These are phyloP conservation scores for Bipolaris zeicola DNA, from an alignment of 2,329 filamentous ascomycete genomes.

Conservation along the genomic window DNA sequence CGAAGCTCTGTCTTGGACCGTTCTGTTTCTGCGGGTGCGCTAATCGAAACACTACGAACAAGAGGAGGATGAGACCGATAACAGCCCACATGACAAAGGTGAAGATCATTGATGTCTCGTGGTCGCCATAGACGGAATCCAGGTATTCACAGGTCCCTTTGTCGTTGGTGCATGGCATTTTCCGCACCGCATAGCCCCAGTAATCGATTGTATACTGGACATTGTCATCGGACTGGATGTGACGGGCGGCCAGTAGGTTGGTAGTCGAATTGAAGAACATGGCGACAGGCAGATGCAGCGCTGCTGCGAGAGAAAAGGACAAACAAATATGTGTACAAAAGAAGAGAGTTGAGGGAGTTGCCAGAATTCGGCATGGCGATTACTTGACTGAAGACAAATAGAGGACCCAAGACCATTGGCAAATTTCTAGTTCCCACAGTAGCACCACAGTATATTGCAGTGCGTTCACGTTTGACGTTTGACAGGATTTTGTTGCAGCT, in stretches of 20 bases:
- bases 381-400: not conserved
- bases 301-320: slow-evolving; percentile 6
- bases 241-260: slow-evolving; percentile 9
- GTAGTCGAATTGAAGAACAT: slow-evolving; percentile 9
- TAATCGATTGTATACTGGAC: slow-evolving; percentile 12
- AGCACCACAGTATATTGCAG: not conserved
- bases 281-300: slow-evolving; percentile 8
- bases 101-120: slow-evolving; percentile 11
- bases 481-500: slow-evolving; percentile 7
- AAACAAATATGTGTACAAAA: slow-evolving; percentile 2
- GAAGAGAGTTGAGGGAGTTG: not conserved
- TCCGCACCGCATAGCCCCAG: slow-evolving; percentile 11
- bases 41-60: slow-evolving; percentile 7
- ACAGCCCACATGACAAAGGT: slow-evolving; percentile 12
- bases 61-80: slow-evolving; percentile 3
- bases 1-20: slow-evolving; percentile 4
- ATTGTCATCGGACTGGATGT: slow-evolving; percentile 7
- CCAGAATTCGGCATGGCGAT: not conserved
- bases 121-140: slow-evolving; percentile 8
- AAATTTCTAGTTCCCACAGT: slow-evolving; percentile 6
- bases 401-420: slow-evolving; percentile 1
- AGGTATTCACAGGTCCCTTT: slow-evolving; percentile 10
- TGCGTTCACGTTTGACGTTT: slow-evolving; percentile 2
- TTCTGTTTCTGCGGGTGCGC: slow-evolving; percentile 1
- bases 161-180: slow-evolving; percentile 12